These are phyloP conservation scores for Pseudocercospora macadamiae DNA, from an alignment of 2,329 filamentous ascomycete genomes.

Conservation along the genomic window DNA sequence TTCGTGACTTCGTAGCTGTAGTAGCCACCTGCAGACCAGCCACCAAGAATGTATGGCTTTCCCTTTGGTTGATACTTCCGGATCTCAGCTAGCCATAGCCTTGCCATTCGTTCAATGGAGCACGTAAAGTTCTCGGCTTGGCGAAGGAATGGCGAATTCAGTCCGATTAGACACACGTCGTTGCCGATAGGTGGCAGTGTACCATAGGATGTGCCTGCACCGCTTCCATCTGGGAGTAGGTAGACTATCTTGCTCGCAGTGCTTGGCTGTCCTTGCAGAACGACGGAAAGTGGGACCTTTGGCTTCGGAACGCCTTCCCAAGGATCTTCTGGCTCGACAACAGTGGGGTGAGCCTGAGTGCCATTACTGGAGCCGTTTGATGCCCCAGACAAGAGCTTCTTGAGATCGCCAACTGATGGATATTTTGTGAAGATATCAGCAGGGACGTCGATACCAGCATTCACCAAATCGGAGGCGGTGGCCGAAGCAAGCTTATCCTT, in stretches of 20 bases:
- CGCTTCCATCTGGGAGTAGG: slow-evolving; percentile 53
- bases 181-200: slow-evolving; percentile 45
- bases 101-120: slow-evolving; percentile 35
- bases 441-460: slow-evolving; percentile 25
- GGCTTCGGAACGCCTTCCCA: slow-evolving; percentile 38
- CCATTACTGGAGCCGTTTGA: not conserved
- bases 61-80: slow-evolving; percentile 52
- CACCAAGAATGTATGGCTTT: slow-evolving; percentile 65
- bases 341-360: not conserved
- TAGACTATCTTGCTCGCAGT: slow-evolving; percentile 27
- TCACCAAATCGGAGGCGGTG: slow-evolving; percentile 33
- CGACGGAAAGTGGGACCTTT: slow-evolving; percentile 34
- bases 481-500: slow-evolving; percentile 33
- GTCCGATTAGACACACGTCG: slow-evolving; percentile 53
- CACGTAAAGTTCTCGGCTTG: slow-evolving; percentile 34
- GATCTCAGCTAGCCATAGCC: slow-evolving; percentile 33
- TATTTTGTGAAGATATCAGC: slow-evolving; percentile 31
- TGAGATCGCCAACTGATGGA: slow-evolving; percentile 32
- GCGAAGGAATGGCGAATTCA: slow-evolving; percentile 37
- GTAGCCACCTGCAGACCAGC: slow-evolving; percentile 78
- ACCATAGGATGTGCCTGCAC: slow-evolving; percentile 50
- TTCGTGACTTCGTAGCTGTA: slow-evolving; percentile 57
- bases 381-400: slow-evolving; percentile 22
- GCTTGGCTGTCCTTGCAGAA: slow-evolving; percentile 30
- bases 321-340: slow-evolving; percentile 29